Conservation (phyloP, 352 stramenopile species). For the Globisporangium mamillatum region DNA sequence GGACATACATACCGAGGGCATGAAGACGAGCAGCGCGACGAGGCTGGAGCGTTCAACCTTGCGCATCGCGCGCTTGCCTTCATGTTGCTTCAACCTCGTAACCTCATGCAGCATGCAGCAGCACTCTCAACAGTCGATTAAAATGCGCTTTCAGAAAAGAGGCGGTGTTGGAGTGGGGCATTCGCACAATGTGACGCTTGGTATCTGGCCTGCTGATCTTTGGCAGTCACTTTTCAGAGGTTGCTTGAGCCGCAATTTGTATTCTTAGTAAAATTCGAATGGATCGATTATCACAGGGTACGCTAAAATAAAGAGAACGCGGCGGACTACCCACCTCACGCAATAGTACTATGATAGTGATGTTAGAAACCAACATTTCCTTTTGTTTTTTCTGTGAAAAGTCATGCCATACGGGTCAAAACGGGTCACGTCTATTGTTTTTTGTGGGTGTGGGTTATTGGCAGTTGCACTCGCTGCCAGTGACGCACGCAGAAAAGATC, state of each 20-base stretch:
- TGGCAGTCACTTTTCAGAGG: not conserved
- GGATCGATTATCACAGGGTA: not conserved
- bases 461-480: not conserved
- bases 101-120: too few species aligned
- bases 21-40: too few species aligned
- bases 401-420: not conserved
- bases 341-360: not conserved
- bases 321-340: not conserved
- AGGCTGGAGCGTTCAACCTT: not conserved
- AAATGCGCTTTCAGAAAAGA: not conserved
- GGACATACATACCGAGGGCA: not conserved
- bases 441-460: slow-evolving; percentile 4
- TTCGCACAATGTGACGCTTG: not conserved
- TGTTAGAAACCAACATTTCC: not conserved
- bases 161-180: not conserved
- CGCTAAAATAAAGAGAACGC: not conserved
- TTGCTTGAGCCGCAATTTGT: not conserved
- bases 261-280: not conserved
- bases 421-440: not conserved
- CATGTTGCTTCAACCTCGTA: not conserved
- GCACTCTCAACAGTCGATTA: not conserved
- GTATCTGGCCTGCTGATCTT: not conserved
- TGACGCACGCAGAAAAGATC: too few species aligned
- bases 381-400: not conserved
- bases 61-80: not conserved